phyloP scores from a whole-genome alignment of 1,284 basidiomycete genomes.

The Cryptococcus sp. region DNA sequence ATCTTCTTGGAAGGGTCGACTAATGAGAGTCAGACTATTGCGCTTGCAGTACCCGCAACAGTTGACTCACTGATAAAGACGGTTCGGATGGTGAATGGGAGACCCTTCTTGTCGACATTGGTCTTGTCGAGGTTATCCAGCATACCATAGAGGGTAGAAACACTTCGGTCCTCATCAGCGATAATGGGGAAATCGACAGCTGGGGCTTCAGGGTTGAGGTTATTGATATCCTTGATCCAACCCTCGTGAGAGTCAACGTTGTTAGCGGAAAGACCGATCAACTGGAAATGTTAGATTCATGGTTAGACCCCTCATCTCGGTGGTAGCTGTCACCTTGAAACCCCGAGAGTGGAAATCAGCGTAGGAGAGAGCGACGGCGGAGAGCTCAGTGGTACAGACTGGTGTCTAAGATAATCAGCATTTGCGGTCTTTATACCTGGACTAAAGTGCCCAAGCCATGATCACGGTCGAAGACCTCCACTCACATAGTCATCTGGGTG shows the following conservation, averaged over 20 bases:
- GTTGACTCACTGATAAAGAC: slow-evolving; percentile 66
- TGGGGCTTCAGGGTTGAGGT: slow-evolving; percentile 56
- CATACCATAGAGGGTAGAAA: slow-evolving; percentile 72
- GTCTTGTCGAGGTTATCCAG: slow-evolving; percentile 81
- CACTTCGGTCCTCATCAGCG: slow-evolving; percentile 80
- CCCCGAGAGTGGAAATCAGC: slow-evolving; percentile 79
- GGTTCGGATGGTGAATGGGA: slow-evolving; percentile 74
- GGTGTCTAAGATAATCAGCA: slow-evolving; percentile 7
- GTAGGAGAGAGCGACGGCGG: slow-evolving; percentile 83
- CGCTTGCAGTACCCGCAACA: neutral
- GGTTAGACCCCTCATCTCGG: neutral
- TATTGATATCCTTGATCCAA: slow-evolving; percentile 92
- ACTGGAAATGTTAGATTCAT: neutral
- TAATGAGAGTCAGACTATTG: slow-evolving; percentile 6
- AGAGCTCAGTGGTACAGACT: slow-evolving; percentile 77
- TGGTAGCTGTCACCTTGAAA: slow-evolving; percentile 61
- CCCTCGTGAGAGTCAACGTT: slow-evolving; percentile 74
- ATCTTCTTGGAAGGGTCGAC: slow-evolving; percentile 88
- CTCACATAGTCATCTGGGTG: slow-evolving; percentile 68
- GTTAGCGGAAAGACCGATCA: slow-evolving; percentile 77
- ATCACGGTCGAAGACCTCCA: neutral
- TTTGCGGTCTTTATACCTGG: neutral
- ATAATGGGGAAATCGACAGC: slow-evolving; percentile 92
- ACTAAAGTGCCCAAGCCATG: neutral
- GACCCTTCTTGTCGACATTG: slow-evolving; percentile 78